These are phyloP conservation scores for Canna indica DNA, from an alignment of 176 grass and related monocot genomes.

Conservation along the genomic window DNA sequence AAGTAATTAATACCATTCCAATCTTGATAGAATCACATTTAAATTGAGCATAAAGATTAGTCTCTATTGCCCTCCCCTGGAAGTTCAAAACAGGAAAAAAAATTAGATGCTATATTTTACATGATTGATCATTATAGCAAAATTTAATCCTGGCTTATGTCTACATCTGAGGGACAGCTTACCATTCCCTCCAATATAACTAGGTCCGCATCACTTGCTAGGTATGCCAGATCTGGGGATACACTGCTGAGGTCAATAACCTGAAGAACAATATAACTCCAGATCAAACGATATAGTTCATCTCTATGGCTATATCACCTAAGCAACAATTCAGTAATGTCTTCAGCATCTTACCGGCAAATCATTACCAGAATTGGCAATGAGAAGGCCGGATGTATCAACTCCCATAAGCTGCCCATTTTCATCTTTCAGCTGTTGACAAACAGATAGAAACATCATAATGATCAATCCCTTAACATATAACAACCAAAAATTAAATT, in stretches of 20 bases:
- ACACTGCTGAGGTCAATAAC: constrained; percentile 87
- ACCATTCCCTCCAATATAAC: constrained; percentile 95
- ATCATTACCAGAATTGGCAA: constrained; percentile 97
- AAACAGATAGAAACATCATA: constrained; percentile 7
- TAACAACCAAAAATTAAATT: neutral
- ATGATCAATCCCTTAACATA: constrained; percentile 3
- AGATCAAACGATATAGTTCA: neutral
- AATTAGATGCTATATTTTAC: neutral
- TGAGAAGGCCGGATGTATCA: constrained; percentile 57
- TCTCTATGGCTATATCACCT: too few species aligned
- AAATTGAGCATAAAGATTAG: constrained; percentile 81
- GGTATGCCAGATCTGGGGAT: constrained; percentile 70
- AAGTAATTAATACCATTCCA: constrained; percentile 49
- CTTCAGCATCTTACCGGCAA: constrained; percentile 51
- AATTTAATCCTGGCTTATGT: neutral
- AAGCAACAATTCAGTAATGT: neutral
- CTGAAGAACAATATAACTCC: constrained; percentile 20
- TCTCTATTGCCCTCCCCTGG: constrained; percentile 91
- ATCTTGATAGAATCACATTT: constrained; percentile 98
- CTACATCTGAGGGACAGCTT: constrained; percentile 14
- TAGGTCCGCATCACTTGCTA: constrained; percentile 72
- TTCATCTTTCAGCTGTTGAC: constrained; percentile 72
- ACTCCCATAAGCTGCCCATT: constrained; percentile 81
- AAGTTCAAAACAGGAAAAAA: constrained; percentile 17
- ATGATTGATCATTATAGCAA: neutral